phyloP scores from a whole-genome alignment of 768 basidiomycete species.

The Thelephora aurantiotincta region DNA sequence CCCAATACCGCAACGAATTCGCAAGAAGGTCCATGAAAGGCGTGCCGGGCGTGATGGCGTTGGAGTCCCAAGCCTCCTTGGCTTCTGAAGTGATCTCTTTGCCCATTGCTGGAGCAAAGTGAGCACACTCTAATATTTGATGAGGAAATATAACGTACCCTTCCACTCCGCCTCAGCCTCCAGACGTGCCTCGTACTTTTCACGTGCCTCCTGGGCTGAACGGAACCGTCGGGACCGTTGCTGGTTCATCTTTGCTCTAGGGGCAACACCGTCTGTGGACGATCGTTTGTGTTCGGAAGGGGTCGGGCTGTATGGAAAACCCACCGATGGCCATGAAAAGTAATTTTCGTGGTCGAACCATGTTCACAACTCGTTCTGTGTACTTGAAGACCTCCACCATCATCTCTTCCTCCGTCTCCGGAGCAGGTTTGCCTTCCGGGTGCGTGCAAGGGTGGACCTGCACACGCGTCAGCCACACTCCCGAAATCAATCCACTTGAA shows the following conservation, averaged over 20 bases:
- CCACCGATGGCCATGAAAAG: constrained; percentile 97
- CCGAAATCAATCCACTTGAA: background rate
- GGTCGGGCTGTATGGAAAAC: constrained; percentile 13
- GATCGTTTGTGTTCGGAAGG: background rate
- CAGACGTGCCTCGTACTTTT: constrained; percentile 78
- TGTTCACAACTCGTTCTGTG: constrained; percentile 93
- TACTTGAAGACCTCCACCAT: constrained; percentile 96
- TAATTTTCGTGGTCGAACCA: constrained; percentile 88
- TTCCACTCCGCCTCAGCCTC: constrained; percentile 80
- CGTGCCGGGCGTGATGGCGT: constrained; percentile 97
- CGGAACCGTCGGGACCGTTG: constrained; percentile 95
- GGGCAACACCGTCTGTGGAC: constrained; percentile 80
- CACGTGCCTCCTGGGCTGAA: constrained; percentile 86
- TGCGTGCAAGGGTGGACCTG: constrained; percentile 98
- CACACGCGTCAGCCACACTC: constrained; percentile 2
- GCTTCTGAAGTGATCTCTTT: constrained; percentile 73
- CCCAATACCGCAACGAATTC: constrained; percentile 86
- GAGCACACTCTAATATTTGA: background rate
- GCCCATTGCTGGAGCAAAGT: constrained; percentile 62
- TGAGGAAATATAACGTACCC: constrained; percentile 28
- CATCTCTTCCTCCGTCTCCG: constrained; percentile 98
- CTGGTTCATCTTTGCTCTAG: constrained; percentile 99
- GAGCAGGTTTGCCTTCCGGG: constrained; percentile 95
- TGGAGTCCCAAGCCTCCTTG: constrained; percentile 88
- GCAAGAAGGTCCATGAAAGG: constrained; percentile 96